Conservation (phyloP, 331 rosid species). For the Arachis monticola region DNA sequence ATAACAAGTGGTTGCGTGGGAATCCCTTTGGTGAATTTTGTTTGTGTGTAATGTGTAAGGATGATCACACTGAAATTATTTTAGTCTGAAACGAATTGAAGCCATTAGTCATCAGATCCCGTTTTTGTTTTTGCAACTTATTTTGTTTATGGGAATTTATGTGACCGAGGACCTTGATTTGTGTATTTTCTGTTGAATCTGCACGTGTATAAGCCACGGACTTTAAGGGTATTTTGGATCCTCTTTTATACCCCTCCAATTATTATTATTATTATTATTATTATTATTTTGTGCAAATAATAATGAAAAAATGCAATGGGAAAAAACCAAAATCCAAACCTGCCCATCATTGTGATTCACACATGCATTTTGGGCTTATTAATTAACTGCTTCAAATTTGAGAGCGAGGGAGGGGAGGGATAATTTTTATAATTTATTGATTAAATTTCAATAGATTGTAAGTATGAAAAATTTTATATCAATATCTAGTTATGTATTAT, state of each 20-base stretch:
- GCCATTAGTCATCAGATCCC: constrained; percentile 48
- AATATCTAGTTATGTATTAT: too few relatives aligned
- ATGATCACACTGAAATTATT: constrained; percentile 25
- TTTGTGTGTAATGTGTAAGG: constrained; percentile 15
- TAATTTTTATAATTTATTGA: too few relatives aligned
- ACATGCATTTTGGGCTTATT: background rate
- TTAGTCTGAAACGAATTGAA: constrained; percentile 32
- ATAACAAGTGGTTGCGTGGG: constrained; percentile 55
- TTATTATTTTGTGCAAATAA: background rate
- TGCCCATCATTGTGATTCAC: background rate
- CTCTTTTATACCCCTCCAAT: constrained; percentile 4
- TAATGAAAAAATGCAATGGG: too few relatives aligned
- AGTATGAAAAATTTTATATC: too few relatives aligned
- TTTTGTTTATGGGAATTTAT: constrained; percentile 34
- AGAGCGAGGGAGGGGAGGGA: too few relatives aligned
- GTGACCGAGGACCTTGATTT: constrained; percentile 66
- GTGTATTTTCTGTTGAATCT: constrained; percentile 56
- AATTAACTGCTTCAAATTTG: too few relatives aligned
- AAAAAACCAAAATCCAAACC: background rate
- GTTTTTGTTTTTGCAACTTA: constrained; percentile 39
- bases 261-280: background rate
- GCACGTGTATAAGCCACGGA: constrained; percentile 74
- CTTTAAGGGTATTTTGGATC: constrained; percentile 53
- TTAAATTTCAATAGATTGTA: too few relatives aligned
- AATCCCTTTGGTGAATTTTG: constrained; percentile 56